A percentile compares a stretch with the other conserved stretches of the same genome.
Conservation (phyloP, 1,284 basidiomycete species). For the Prillingera fragicola region DNA sequence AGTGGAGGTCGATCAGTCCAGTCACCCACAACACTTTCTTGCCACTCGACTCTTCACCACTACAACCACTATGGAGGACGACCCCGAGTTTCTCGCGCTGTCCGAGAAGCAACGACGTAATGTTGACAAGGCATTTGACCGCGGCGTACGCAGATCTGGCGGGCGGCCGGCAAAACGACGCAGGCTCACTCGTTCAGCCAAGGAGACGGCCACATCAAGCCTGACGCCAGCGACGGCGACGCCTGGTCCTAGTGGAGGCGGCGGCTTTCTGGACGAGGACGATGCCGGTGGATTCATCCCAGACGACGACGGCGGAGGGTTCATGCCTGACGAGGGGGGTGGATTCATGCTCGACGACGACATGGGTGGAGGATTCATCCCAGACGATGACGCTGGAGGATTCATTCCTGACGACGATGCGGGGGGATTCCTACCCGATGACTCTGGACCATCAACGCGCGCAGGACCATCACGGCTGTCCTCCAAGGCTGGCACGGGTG, state of each 20-base stretch:
- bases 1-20: slow-evolving; percentile 3
- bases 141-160: slow-evolving; percentile 17
- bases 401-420: slow-evolving; percentile 20
- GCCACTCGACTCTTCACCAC: not conserved
- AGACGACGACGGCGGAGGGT: slow-evolving; percentile 19
- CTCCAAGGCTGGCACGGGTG: too few species aligned
- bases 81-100: slow-evolving; percentile 45
- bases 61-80: slow-evolving; percentile 14
- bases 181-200: slow-evolving; percentile 4
- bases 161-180: slow-evolving; percentile 8
- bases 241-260: slow-evolving; percentile 9
- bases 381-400: slow-evolving; percentile 22
- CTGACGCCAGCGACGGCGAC: slow-evolving; percentile 3
- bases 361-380: slow-evolving; percentile 15
- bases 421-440: slow-evolving; percentile 5
- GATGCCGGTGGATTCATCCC: slow-evolving; percentile 22
- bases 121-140: slow-evolving; percentile 41
- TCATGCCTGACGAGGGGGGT: slow-evolving; percentile 14
- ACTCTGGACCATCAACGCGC: slow-evolving; percentile 4
- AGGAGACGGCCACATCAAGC: slow-evolving; percentile 6
- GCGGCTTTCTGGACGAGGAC: slow-evolving; percentile 22
- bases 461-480: not conserved
- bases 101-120: slow-evolving; percentile 22
- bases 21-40: not conserved
- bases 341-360: slow-evolving; percentile 19